phyloP scores from a whole-genome alignment of 148 eudicot genomes.

The Polygonum maritimum region DNA sequence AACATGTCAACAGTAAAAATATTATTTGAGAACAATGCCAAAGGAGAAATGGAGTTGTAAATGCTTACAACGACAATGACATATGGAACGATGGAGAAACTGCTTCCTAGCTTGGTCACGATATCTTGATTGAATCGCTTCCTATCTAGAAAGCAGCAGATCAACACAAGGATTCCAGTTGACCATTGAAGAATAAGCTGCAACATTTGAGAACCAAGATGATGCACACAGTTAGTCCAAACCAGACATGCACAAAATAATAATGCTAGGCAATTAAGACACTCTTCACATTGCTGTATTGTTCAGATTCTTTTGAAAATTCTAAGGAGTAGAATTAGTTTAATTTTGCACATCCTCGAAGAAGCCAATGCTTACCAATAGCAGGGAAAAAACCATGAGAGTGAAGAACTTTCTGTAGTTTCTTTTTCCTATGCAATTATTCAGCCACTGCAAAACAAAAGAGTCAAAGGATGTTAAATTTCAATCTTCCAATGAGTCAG shows the following conservation, averaged over 20 bases:
- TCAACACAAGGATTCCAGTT: slow-evolving; percentile 81
- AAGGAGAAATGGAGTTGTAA: neutral
- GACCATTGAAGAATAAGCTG: slow-evolving; percentile 99
- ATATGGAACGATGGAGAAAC: slow-evolving; percentile 84
- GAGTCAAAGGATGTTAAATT: neutral
- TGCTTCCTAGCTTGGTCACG: slow-evolving; percentile 82
- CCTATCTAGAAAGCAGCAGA: slow-evolving; percentile 75
- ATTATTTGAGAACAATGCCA: neutral
- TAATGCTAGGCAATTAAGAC: too few relatives aligned
- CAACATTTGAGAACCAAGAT: slow-evolving; percentile 22
- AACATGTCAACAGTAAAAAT: neutral
- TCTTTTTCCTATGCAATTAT: slow-evolving; percentile 58
- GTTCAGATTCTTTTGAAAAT: too few relatives aligned
- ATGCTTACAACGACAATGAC: slow-evolving; percentile 86
- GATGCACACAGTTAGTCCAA: too few relatives aligned
- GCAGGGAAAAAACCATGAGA: slow-evolving; percentile 86
- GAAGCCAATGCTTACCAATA: slow-evolving; percentile 53
- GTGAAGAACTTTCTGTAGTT: slow-evolving; percentile 90
- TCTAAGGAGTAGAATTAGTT: too few relatives aligned
- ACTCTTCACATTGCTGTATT: too few relatives aligned
- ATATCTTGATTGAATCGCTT: slow-evolving; percentile 64
- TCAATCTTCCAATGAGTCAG: neutral
- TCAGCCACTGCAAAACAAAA: slow-evolving; percentile 45
- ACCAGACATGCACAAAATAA: too few relatives aligned
- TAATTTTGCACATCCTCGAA: neutral